Evolutionary conservation across 768 basidiomycete species (phyloP), one percentile per base, ranked within the genome.

Genomic region (Tricholoma bakamatsutake): DNA sequence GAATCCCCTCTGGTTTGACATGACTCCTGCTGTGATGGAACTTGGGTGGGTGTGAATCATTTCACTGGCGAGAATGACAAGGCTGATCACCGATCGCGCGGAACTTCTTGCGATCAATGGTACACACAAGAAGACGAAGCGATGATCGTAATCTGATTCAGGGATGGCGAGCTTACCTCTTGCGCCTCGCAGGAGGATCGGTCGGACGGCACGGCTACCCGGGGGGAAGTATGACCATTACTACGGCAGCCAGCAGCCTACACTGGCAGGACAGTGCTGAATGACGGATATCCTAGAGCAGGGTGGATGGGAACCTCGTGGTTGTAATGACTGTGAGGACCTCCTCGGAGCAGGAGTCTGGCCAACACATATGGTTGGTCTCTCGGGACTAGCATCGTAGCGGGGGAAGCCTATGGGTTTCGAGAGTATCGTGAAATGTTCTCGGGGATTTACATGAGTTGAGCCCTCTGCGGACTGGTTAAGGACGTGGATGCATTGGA

Each of bases 381-480:
- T 61, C 59, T 46, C 46, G 28, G 62, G 59, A 53, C 62, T 63
- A 46, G 67, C 61, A 34, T 59, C 47, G 62, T 61, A 56, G 69
- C 65, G 75, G 77, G 77, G 77, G 73, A 75, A 73, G 68, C 64
- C 60, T 45, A 30, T 34, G 47, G 62, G 62, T 69, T 71, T 77
- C 73, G 74, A 78, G 73, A 79, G 76, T 72, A 59, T 50, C 39
- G 66, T 63, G 51, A 50, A 37, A 52, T 43, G 43, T 53, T 40
- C 43, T 55, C 27, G 62, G 53, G 28, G 48, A 48, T n/a, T 30
- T 46, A 46, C 54, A 51, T 62, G 46, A 42, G 56, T 49, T 63
- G 49, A 37, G 47, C 45, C 50, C 54, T 50, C 49, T 61, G 59
- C 40, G 45, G 34, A 12, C 55, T 27, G 48, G 9, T 17, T 53